phyloP scores from a whole-genome alignment of 202 grass and related monocot genomes.

The Musa balbisiana region DNA sequence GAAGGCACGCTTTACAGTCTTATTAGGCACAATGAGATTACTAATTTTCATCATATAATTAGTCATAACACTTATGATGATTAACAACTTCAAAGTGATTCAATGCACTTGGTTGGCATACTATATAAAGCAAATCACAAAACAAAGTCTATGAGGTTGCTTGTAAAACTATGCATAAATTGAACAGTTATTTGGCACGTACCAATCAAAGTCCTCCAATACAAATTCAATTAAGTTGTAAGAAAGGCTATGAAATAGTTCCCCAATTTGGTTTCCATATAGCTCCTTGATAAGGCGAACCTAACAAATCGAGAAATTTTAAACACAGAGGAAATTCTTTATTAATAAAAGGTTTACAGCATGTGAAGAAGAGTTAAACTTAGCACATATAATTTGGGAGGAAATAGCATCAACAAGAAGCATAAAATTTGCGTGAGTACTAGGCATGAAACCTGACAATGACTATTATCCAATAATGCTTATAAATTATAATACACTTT shows the following conservation, averaged over 20 bases:
- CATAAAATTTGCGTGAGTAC: neutral
- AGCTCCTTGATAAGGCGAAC: conserved; percentile 90
- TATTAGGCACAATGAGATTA: too few relatives aligned
- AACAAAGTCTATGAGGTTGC: neutral
- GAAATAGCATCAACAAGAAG: conserved; percentile 8
- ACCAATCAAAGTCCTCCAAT: conserved; percentile 92
- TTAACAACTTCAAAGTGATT: neutral
- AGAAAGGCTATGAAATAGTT: conserved; percentile 69
- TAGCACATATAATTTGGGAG: too few relatives aligned
- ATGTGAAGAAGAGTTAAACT: neutral
- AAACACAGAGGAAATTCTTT: conserved; percentile 21
- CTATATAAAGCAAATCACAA: neutral
- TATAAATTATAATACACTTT: too few relatives aligned
- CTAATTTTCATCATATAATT: too few relatives aligned
- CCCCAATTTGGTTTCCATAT: conserved; percentile 85
- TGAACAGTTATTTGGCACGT: conserved; percentile 20
- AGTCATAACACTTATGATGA: too few relatives aligned
- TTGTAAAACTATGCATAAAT: neutral
- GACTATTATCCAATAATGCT: too few relatives aligned
- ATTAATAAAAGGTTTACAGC: conserved; percentile 10
- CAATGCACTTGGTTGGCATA: neutral
- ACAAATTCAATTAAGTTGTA: conserved; percentile 87
- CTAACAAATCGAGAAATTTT: conserved; percentile 40
- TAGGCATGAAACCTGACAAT: too few relatives aligned
- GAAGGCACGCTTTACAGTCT: too few relatives aligned